Evolutionary conservation across 169 alveolate genomes (phyloP), one percentile per base, ranked within the genome.

Genomic region (Blepharisma undulans): DNA sequence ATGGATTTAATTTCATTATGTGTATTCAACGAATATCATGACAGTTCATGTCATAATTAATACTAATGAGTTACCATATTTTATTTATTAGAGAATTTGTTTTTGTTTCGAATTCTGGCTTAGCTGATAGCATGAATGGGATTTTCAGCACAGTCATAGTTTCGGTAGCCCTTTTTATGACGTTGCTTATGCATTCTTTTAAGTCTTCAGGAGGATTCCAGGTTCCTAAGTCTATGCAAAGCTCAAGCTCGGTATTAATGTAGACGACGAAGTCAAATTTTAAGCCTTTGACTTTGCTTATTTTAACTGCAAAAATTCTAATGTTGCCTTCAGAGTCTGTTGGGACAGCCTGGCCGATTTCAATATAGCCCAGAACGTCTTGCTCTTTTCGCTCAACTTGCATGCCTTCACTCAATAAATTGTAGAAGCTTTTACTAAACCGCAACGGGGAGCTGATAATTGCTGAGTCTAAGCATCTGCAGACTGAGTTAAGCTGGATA

Each of bases 331-430:
- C 76, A 33, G 89, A 0, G 29, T 60, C 89, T 10, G 74, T 82
- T 48, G 89, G 77, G n/a, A 82, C 76, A 21, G 60, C 34, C 16
- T 22, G 36, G 36, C 77, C 89, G 10, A 82, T 21, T 21, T 82
- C 89, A n/a, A 82, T 59, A 82, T 82, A 82, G 0, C 89, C 89
- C 29, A 82, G 72, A 4, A 60, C 34, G 36, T 82, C 76, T 59
- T 34, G 32, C 36, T 30, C 30, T 82, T 59, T 60, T 21, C 25
- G 2, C 72, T n/a, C 27, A 12, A n/a, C 33, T 4, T 59, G 33
- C 34, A 34, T 21, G 66, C 66, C 66, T 48, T 48, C 66, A 5
- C 66, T 48, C 14, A 48, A 18, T 48, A 48, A 48, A 5, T 48
- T 36, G 34, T 82, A 82, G 30, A 82, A 59, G 34, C 89, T 25